Evolutionary conservation across 169 alveolate genomes (phyloP), one percentile per base, ranked within the genome.

Genomic region (Hammondia hammondi): DNA sequence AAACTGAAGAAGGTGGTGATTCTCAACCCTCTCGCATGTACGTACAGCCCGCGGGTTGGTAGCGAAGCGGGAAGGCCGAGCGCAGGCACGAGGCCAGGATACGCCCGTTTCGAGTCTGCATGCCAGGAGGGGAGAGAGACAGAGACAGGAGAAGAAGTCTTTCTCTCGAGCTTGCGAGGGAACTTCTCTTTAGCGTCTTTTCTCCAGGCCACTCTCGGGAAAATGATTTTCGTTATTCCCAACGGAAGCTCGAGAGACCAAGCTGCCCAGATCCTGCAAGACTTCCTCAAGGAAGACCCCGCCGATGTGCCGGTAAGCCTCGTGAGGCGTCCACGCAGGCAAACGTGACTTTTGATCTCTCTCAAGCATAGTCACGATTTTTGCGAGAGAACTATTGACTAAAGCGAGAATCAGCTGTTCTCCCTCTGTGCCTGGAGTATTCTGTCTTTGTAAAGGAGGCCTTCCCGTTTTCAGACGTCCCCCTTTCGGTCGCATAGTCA

Each of bases 251-350:
- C 85, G 24, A n/a, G 32, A 32, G 46, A 73, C 48, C 14, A 9
- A 32, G 85, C 85, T 12, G 85, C 85, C 48, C 85, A 73, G 85
- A n/a, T 73, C 27, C 46, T 73, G n/a, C 85, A 37, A 19, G 85
- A 73, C 46, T 73, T 73, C 46, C 43, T n/a, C 85, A 24, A 32
- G 3, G 85, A 73, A 32, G 85, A 73, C 4, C 48, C 85, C n/a
- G 24, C 85, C 27, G 85, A n/a, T 32, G 85, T 73, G 85, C 85
- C 85, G 48, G 85, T 73, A 37, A 32, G 85, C 24, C 46, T 24
- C 52, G 2, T 14, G 61, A 52, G 61, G 19, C 10, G 10, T 7
- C 19, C 61, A 7, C 61, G 61, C 24, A 3, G 61, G 61, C 10
- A 52, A 52, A 52, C 5, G 61, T 4, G 61, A 4, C 5, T 52